phyloP scores from a whole-genome alignment of 495 filamentous ascomycete species.

The Neurospora hispaniola region DNA sequence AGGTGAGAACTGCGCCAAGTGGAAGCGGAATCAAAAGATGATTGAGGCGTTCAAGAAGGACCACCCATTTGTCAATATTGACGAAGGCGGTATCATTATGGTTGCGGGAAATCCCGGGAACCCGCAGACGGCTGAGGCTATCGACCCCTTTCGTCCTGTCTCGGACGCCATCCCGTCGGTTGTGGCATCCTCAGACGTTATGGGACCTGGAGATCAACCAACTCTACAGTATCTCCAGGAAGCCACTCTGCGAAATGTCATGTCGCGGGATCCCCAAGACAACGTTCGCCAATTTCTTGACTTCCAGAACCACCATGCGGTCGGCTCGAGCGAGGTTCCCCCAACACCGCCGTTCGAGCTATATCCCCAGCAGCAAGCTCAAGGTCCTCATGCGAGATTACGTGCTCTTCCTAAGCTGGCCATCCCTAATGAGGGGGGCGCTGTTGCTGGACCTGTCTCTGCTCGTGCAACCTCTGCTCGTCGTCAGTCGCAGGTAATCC shows the following conservation, averaged over 20 bases:
- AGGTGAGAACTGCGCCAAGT: slow-evolving; percentile 81
- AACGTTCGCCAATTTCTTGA: slow-evolving; percentile 80
- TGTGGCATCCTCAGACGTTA: slow-evolving; percentile 79
- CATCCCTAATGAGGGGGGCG: slow-evolving; percentile 32
- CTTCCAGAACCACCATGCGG: slow-evolving; percentile 53
- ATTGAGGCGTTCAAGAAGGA: slow-evolving; percentile 57
- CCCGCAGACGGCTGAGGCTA: slow-evolving; percentile 45
- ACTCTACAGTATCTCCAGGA: slow-evolving; percentile 59
- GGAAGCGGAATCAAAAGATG: slow-evolving; percentile 58
- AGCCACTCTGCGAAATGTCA: slow-evolving; percentile 54
- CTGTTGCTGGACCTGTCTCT: slow-evolving; percentile 13
- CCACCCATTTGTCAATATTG: slow-evolving; percentile 48
- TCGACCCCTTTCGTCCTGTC: slow-evolving; percentile 43
- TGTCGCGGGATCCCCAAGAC: slow-evolving; percentile 72
- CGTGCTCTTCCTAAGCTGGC: slow-evolving; percentile 47
- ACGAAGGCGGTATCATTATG: slow-evolving; percentile 51
- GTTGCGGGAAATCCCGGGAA: slow-evolving; percentile 63
- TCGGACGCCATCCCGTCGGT: slow-evolving; percentile 65
- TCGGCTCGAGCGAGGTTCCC: slow-evolving; percentile 42
- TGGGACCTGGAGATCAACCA: slow-evolving; percentile 54
- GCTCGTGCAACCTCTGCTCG: slow-evolving; percentile 12
- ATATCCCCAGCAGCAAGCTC: slow-evolving; percentile 18
- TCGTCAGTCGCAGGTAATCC: slow-evolving; percentile 23
- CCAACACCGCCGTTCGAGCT: slow-evolving; percentile 47
- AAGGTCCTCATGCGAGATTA: slow-evolving; percentile 39